Evolutionary conservation across 371 early-diverging fungal species (phyloP), one percentile per base, ranked within the genome.

Genomic region (Funneliformis caledonium): DNA sequence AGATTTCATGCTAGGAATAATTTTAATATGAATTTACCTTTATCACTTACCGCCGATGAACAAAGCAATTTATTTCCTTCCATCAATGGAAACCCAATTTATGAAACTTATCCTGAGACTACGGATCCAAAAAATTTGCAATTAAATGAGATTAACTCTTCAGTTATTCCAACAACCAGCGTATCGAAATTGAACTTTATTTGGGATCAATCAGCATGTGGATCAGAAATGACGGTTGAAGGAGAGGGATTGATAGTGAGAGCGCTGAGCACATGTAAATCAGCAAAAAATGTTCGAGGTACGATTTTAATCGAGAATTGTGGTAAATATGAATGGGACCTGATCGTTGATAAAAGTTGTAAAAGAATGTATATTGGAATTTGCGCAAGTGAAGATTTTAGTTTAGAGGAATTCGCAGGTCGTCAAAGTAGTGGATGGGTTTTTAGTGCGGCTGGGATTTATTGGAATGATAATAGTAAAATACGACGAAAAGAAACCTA

Each of bases 321-420:
- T 52, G 79, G 79, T 19, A 42, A 31, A 47, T 68, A 80, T 65
- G 80, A 80, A 33, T 80, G 80, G 80, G 62, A 80, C n/a, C 22
- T 80, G 14, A 5, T 80, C 12, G 7, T 80, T 42, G 80, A 72
- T 26, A 43, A 62, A 72, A 22, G 26, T 4, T 47, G 72, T 43
- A 37, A 47, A 56, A 42, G 42, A 33, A 37, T 48, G n/a, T 80
- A 56, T n/a, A 72, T 80, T 22, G 80, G 80, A 26, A 22, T 80
- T 19, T 62, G 62, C 16, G 70, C 59, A n/a, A 43, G 8, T 42
- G 56, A 80, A 80, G 11, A 43, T 43, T 43, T 33, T 42, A 31
- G 72, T 72, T 56, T 72, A 11, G n/a, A 37, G 14, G 50, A 19
- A 26, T 80, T 47, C n/a, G 14, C 59, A 42, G 72, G 72, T 22